These are phyloP conservation scores for Nakataea oryzae DNA, from an alignment of 2,329 filamentous ascomycete genomes.

Conservation along the genomic window DNA sequence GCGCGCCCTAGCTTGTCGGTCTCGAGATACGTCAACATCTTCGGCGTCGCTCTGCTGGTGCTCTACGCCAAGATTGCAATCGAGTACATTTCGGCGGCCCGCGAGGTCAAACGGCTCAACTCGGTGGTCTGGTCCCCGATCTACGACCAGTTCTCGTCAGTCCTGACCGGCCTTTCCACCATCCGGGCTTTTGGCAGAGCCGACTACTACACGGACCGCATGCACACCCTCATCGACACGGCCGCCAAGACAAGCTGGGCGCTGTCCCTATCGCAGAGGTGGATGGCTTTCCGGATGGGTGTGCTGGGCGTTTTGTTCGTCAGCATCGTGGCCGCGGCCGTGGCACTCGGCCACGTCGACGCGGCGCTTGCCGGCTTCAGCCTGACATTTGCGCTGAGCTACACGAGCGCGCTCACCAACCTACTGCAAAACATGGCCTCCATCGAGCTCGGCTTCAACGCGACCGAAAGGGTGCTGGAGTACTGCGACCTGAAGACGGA, in stretches of 20 bases:
- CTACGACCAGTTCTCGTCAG: constrained; percentile 29
- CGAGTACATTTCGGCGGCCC: constrained; percentile 24
- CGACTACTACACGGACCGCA: constrained; percentile 22
- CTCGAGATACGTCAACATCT: constrained; percentile 22
- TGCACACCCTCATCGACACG: constrained; percentile 21
- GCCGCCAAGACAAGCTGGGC: constrained; percentile 20
- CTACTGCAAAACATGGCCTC: constrained; percentile 23
- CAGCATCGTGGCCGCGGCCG: constrained; percentile 22
- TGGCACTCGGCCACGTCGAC: constrained; percentile 22
- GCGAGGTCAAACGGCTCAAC: constrained; percentile 29
- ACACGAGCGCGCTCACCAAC: constrained; percentile 21
- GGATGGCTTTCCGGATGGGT: constrained; percentile 27
- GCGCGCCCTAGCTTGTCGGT: constrained; percentile 17
- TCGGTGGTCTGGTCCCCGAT: constrained; percentile 28
- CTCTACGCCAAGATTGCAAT: constrained; percentile 22
- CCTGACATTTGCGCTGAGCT: constrained; percentile 26
- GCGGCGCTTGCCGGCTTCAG: constrained; percentile 29
- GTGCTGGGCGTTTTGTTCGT: constrained; percentile 27
- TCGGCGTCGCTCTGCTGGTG: constrained; percentile 21
- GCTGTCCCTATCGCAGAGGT: constrained; percentile 18
- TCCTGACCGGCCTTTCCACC: constrained; percentile 27
- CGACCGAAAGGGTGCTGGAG: constrained; percentile 30
- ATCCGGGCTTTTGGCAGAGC: constrained; percentile 28
- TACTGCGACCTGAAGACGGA: constrained; percentile 28
- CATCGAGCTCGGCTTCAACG: constrained; percentile 30